Base-by-base conservation (phyloP, 495 filamentous ascomycete species). In the Penicillium argentinense region DNA sequence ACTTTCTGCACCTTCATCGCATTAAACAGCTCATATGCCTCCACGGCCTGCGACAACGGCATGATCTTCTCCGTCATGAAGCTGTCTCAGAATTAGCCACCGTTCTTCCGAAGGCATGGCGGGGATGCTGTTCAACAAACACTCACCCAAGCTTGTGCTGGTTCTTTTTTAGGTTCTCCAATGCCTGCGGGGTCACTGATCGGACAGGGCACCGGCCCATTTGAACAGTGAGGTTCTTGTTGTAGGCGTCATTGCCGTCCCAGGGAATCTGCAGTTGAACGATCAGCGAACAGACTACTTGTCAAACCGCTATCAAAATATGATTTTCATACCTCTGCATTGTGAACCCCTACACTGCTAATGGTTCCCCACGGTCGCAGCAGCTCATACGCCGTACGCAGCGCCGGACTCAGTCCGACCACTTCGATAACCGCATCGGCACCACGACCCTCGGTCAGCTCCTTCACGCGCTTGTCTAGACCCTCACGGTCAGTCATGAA, bases 61-160 rank as follows among this genome's bases (percentile, higher is more conserved):
- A 97, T 95, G 57, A 96, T 86, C 61, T 91, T 90, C 48, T 96
- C 89, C 6, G 85, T 82, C 88, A 97, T 95, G 73, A 96, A 96
- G 30, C 90, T 90, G 51, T 56, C 36, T 18, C 33, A n/a, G n/a
- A n/a, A n/a, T n/a, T n/a, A n/a, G n/a, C n/a, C n/a, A n/a, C n/a
- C n/a, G n/a, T n/a, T n/a, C n/a, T n/a, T n/a, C n/a, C n/a, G n/a
- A n/a, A n/a, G n/a, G n/a, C n/a, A n/a, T n/a, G n/a, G n/a, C n/a
- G n/a, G n/a, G n/a, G n/a, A n/a, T n/a, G n/a, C n/a, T n/a, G n/a
- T n/a, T n/a, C n/a, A n/a, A n/a, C n/a, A 19, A 22, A n/a, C 9
- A 71, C 86, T 68, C 74, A 95, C 91, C 83, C 80, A 46, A 96
- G 75, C 42, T 84, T 67, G 61, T 95, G 79, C 57, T 95, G 89